Percentiles rank a stretch among this genome's conserved stretches.
These are phyloP conservation scores for Cryptosporidium felis DNA, from an alignment of 169 alveolate genomes.

Conservation along the genomic window DNA sequence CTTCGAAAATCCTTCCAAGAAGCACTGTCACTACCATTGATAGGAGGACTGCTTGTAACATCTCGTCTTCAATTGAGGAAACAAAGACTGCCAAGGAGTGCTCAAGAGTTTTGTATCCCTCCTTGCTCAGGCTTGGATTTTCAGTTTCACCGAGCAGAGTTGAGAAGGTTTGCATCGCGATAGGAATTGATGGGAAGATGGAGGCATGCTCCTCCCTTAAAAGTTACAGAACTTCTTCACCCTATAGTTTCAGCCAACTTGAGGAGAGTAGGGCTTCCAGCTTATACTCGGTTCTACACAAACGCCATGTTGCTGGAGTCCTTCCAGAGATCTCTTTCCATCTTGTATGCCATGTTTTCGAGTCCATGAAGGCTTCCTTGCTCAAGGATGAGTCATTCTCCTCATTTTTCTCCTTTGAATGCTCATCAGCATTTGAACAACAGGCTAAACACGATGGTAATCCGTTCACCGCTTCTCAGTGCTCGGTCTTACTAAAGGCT, in stretches of 20 bases:
- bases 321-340: conserved; percentile 5
- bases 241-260: not conserved
- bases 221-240: conserved; percentile 30
- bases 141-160: conserved; percentile 39
- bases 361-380: conserved; percentile 51
- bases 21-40: conserved; percentile 30
- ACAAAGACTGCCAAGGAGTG: conserved; percentile 28
- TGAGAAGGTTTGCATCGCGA: conserved; percentile 54
- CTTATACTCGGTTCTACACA: conserved; percentile 6
- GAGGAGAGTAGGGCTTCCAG: conserved; percentile 17
- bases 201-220: conserved; percentile 32
- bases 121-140: conserved; percentile 48
- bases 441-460: conserved; percentile 37
- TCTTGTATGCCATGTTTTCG: conserved; percentile 44
- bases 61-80: conserved; percentile 25
- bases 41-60: conserved; percentile 47
- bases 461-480: conserved; percentile 1
- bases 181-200: conserved; percentile 43
- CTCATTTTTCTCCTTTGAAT: conserved; percentile 47
- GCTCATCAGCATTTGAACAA: conserved; percentile 67
- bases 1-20: conserved; percentile 53
- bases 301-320: not conserved
- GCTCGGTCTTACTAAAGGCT: conserved; percentile 16
- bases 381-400: conserved; percentile 9
- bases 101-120: conserved; percentile 25